Evolutionary conservation across 768 basidiomycete species (phyloP), one percentile per base, ranked within the genome.

Genomic region (Collybiopsis luxurians): DNA sequence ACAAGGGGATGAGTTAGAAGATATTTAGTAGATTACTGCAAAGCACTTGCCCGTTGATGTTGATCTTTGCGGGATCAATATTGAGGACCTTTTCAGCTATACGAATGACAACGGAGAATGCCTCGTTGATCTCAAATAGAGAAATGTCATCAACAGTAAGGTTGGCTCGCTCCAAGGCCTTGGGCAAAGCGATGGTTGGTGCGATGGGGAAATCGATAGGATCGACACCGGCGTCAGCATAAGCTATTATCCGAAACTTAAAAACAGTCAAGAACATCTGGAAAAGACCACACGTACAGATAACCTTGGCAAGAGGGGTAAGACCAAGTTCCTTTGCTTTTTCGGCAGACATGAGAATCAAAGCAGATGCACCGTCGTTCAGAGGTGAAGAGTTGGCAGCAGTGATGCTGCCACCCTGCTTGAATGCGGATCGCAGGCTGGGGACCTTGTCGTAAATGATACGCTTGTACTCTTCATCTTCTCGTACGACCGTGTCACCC

Each of bases 401-500:
- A 19, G 97, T 99, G 75, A 99, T 93, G 53, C 80, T 84, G 49
- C 95, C 95, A 57, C 86, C 90, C 60, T 86, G 79, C 75, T 89
- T 87, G 84, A 99, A 99, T 31, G 89, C 89, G 50, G 95, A 93
- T 61, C 83, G 84, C 60, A 99, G 82, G 5, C 85, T 76, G 31
- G 95, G 92, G 61, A 98, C 83, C 72, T 99, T 99, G 61, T 97
- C 95, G 67, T 85, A 95, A 66, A 96, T 84, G 62, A 99, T 85
- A 63, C 94, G 90, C 79, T 95, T 98, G 82, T 93, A 98, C 67
- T 98, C 97, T 72, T 99, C 97, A 66, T 99, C 97, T 76, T 98
- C 95, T 62, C 81, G 81, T 44, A 99, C 83, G 50, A 97, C 71
- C 28, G 83, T 87, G 68, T 96, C 92, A 40, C 93, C 92, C 77